phyloP scores from a whole-genome alignment of 345 rosid genomes.

The Hevea brasiliensis region DNA sequence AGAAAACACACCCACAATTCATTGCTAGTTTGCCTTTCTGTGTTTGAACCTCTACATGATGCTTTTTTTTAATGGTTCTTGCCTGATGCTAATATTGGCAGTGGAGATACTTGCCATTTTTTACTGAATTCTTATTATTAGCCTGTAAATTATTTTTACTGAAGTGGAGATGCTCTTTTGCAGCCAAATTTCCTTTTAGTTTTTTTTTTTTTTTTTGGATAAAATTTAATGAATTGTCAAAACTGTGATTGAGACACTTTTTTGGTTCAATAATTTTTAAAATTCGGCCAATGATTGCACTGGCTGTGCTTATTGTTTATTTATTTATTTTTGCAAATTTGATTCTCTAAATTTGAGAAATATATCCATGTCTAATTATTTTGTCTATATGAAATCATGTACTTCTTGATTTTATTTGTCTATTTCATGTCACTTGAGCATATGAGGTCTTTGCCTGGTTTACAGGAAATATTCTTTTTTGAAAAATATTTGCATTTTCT shows the following conservation, averaged over 20 bases:
- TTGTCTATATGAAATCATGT: background rate
- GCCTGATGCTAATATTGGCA: background rate
- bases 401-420: background rate
- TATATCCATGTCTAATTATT: background rate
- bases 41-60: background rate
- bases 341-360: background rate
- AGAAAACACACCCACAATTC: background rate
- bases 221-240: background rate
- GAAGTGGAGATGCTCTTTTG: no score
- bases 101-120: background rate
- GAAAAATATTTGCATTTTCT: background rate
- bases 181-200: background rate
- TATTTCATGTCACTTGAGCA: background rate
- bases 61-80: background rate
- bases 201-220: background rate
- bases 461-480: background rate
- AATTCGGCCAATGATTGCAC: background rate
- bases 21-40: slow-evolving; percentile 2
- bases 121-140: background rate
- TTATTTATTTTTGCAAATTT: background rate
- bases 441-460: background rate
- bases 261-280: background rate
- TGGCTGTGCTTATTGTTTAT: background rate
- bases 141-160: background rate
- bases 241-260: background rate